phyloP scores from a whole-genome alignment of 179 eudicot genomes.

The Gypsophila paniculata region DNA sequence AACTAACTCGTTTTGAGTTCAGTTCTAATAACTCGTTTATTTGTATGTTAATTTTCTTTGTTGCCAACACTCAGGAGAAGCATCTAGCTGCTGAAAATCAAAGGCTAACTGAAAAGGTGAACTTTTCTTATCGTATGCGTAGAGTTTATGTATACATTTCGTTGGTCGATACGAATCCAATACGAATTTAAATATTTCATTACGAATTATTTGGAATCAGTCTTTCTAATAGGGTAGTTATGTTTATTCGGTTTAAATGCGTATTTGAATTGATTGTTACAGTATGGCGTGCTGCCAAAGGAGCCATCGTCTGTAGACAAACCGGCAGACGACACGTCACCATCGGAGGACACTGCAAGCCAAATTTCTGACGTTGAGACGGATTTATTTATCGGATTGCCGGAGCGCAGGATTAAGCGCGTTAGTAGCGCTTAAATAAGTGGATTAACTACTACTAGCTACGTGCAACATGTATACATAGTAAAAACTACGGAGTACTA shows the following conservation, averaged over 20 bases:
- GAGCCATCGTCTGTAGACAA: conserved; percentile 30
- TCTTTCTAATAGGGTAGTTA: too few relatives aligned
- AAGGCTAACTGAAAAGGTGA: conserved; percentile 48
- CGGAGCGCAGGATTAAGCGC: conserved; percentile 51
- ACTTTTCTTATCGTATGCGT: too few relatives aligned
- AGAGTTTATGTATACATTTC: too few relatives aligned
- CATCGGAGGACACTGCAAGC: conserved; percentile 43
- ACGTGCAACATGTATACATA: not conserved
- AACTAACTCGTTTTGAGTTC: too few relatives aligned
- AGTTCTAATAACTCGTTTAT: not conserved
- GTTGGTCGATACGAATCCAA: too few relatives aligned
- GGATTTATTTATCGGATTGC: conserved; percentile 74
- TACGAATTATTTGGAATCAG: too few relatives aligned
- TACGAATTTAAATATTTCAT: not conserved
- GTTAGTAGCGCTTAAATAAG: conserved; percentile 8
- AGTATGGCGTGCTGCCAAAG: conserved; percentile 30
- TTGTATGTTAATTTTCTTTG: not conserved
- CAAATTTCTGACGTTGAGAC: conserved; percentile 79
- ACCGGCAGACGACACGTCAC: conserved; percentile 24
- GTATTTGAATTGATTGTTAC: not conserved
- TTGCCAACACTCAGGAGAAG: conserved; percentile 43
- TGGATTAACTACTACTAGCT: not conserved
- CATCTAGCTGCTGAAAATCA: conserved; percentile 48
- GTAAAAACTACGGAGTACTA: not conserved
- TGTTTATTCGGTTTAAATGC: not conserved